Evolutionary conservation across 208 protist species (phyloP).

Genomic region (Crithidia acanthocephali): DNA sequence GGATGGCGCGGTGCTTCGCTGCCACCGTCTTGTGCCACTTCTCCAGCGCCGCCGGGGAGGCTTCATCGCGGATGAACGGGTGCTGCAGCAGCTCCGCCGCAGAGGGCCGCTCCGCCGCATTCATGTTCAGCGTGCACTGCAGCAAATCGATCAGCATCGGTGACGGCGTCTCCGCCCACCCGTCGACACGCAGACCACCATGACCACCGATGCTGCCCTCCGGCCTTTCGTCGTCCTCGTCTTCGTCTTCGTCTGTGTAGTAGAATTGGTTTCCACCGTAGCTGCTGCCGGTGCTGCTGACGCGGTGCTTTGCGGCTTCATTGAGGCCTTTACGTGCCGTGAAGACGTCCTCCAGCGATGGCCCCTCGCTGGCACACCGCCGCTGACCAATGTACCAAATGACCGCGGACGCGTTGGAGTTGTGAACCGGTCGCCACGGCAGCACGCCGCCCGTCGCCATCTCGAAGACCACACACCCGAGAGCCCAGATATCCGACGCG

Average conservation of each 20-base stretch:
- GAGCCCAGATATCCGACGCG: slow-evolving; percentile 88
- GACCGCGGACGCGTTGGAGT: slow-evolving; percentile 44
- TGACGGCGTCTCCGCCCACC: slow-evolving; percentile 36
- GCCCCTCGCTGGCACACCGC: slow-evolving; percentile 24
- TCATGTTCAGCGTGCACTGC: slow-evolving; percentile 49
- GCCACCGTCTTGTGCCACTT: slow-evolving; percentile 44
- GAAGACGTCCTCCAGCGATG: slow-evolving; percentile 49
- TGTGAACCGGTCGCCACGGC: slow-evolving; percentile 65
- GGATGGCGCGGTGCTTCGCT: slow-evolving; percentile 16
- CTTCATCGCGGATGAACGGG: slow-evolving; percentile 68
- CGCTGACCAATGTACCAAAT: slow-evolving; percentile 74
- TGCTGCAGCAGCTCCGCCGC: slow-evolving; percentile 75
- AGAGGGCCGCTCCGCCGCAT: slow-evolving; percentile 49
- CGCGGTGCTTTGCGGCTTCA: neutral
- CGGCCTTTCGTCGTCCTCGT: neutral
- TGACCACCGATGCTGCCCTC: neutral
- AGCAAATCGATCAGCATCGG: slow-evolving; percentile 69
- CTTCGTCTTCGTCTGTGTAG: neutral
- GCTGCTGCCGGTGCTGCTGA: neutral
- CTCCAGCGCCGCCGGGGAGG: slow-evolving; percentile 20
- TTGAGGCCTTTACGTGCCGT: slow-evolving; percentile 30
- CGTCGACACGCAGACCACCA: neutral
- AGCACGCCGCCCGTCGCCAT: slow-evolving; percentile 88
- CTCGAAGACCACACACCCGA: slow-evolving; percentile 91
- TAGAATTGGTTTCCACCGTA: neutral